Evolutionary conservation across 805 yeast genomes (phyloP).

Genomic region (Danielia oregonensis): DNA sequence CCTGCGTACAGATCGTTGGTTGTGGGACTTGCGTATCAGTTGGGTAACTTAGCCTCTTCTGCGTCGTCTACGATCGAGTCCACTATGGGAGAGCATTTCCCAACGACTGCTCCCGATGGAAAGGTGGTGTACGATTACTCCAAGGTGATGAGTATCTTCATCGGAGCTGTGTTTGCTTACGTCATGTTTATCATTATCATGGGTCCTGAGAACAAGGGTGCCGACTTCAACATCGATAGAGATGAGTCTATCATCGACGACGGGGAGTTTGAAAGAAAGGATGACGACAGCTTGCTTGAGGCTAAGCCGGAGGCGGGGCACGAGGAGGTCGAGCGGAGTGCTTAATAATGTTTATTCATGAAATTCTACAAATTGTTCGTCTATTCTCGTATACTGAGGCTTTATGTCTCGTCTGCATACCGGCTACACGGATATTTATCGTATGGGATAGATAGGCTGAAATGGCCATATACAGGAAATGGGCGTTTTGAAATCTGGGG

Average conservation of each 20-base stretch:
- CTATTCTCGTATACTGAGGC: too few species aligned
- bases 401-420: too few species aligned
- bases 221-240: conserved; percentile 14
- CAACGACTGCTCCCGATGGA: conserved; percentile 29
- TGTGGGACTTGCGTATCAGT: conserved; percentile 61
- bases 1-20: conserved; percentile 54
- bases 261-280: conserved; percentile 7
- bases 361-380: too few species aligned
- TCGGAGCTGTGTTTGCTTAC: conserved; percentile 60
- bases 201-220: conserved; percentile 51
- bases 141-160: conserved; percentile 66
- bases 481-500: too few species aligned
- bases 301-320: conserved; percentile 5
- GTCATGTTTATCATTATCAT: conserved; percentile 43
- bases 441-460: too few species aligned
- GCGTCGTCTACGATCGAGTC: conserved; percentile 72
- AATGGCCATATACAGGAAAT: too few species aligned
- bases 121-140: conserved; percentile 50
- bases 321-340: conserved; percentile 2
- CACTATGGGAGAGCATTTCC: conserved; percentile 57
- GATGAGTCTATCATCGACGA: conserved; percentile 10
- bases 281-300: conserved; percentile 1
- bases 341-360: too few species aligned
- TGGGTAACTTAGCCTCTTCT: conserved; percentile 69
- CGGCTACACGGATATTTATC: too few species aligned